Base-by-base conservation (phyloP, 1,284 basidiomycete species). In the Amylostereum chailletii region DNA sequence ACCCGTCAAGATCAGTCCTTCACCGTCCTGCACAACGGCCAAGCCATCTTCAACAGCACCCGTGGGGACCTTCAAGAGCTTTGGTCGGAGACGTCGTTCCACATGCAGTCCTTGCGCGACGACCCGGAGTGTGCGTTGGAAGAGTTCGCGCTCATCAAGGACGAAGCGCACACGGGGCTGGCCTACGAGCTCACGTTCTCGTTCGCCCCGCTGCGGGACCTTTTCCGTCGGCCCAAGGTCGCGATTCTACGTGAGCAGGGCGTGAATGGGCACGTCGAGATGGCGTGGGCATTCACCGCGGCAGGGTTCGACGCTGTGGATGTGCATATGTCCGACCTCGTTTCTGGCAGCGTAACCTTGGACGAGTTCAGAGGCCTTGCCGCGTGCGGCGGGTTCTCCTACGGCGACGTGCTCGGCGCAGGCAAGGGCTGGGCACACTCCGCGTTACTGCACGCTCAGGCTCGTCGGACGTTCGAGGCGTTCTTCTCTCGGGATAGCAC, bases 381-480 rank as follows among this genome's bases (percentile, higher is more conserved):
- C 2, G 95, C 95, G 0, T 98, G 94, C 61, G 95, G 95, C 51
- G 95, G 95, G 4, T 19, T 99, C 76, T 97, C 94, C 8, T 99
- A 97, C 62, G 96, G 95, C 48, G 95, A 99, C 66, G 95, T 99
- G 9, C 79, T 99, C 7, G 95, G 96, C 36, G 95, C 96, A 4
- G 96, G 95, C 10, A 94, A 89, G 62, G 96, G 96, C 34, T 99
- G 96, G 96, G 94, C 95, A 4, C 86, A 94, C 64, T 94, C 93
- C 11, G 86, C 94, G 32, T 76, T 96, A 32, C 79, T 96, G 45
- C 87, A 97, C 67, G 70, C 76, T 32, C 71, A 65, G 2, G 90
- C 91, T 2, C 76, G 88, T 32, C 69, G 65, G 33, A 86, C 94
- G 62, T 97, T 99, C 65, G 62, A 71, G 7, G 67, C 66, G 9